A percentile compares a stretch with the other conserved stretches of the same genome.
Conservation (phyloP, 148 eudicot species). For the Rhododendron vialii region DNA sequence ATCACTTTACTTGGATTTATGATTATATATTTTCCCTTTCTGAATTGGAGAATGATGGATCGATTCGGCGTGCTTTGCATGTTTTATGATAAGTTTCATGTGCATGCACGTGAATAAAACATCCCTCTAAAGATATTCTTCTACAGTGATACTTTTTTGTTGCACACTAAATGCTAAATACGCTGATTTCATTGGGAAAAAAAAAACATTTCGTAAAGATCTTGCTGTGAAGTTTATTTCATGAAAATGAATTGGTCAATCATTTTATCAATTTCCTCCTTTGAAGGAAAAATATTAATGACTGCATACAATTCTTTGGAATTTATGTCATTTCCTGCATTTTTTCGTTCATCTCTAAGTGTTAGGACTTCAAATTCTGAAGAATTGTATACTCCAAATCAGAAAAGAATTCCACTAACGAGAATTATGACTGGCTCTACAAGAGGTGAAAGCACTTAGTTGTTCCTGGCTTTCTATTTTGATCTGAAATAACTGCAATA, state of each 20-base stretch:
- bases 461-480: not conserved
- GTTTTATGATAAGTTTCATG: not conserved
- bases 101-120: not conserved
- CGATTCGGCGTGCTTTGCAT: not conserved
- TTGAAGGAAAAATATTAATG: not conserved
- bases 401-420: not conserved
- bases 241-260: not conserved
- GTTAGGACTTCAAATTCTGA: not conserved
- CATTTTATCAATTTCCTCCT: not conserved
- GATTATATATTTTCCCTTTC: not conserved
- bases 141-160: not conserved
- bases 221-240: not conserved
- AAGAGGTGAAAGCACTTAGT: not conserved
- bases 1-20: not conserved
- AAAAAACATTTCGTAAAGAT: not conserved
- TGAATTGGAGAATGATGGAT: not conserved
- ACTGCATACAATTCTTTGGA: not conserved
- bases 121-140: not conserved
- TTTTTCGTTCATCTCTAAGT: not conserved
- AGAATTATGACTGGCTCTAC: not conserved
- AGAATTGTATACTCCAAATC: not conserved
- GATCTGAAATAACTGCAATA: not conserved
- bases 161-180: not conserved
- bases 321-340: not conserved
- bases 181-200: not conserved